Evolutionary conservation across 345 rosid species (phyloP).

Genomic region (Eutrema japonicum): DNA sequence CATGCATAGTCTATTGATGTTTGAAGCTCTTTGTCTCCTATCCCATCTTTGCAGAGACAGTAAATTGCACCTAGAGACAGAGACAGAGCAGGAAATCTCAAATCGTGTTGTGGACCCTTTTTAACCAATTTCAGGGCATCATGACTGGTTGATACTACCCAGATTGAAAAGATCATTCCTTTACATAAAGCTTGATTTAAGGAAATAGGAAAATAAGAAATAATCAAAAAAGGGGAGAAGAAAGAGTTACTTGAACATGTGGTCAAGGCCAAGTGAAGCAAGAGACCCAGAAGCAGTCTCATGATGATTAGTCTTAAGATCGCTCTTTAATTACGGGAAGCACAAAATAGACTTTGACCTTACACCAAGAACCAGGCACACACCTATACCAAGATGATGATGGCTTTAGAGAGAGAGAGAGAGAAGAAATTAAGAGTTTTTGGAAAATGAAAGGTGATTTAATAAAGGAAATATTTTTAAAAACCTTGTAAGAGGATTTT

Average conservation of each 20-base stretch:
- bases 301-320: slow-evolving; percentile 48
- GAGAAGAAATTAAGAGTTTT: slow-evolving; percentile 5
- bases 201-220: background rate
- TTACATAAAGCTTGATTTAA: slow-evolving; percentile 23
- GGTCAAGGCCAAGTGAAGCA: slow-evolving; percentile 61
- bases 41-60: slow-evolving; percentile 83
- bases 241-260: slow-evolving; percentile 70
- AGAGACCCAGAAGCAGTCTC: slow-evolving; percentile 55
- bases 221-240: slow-evolving; percentile 7
- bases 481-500: slow-evolving; percentile 11
- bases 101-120: slow-evolving; percentile 12
- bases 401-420: slow-evolving; percentile 29
- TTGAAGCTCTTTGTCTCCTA: slow-evolving; percentile 58
- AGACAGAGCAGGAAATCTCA: background rate
- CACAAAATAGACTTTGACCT: slow-evolving; percentile 31
- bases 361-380: slow-evolving; percentile 20
- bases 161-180: slow-evolving; percentile 20
- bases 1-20: slow-evolving; percentile 89
- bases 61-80: slow-evolving; percentile 62
- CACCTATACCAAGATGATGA: slow-evolving; percentile 36
- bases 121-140: background rate
- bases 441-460: slow-evolving; percentile 29
- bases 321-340: slow-evolving; percentile 23
- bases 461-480: background rate
- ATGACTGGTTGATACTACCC: background rate